Evolutionary conservation across 2,329 filamentous ascomycete species (phyloP).

Genomic region (Alternaria metachromatica): DNA sequence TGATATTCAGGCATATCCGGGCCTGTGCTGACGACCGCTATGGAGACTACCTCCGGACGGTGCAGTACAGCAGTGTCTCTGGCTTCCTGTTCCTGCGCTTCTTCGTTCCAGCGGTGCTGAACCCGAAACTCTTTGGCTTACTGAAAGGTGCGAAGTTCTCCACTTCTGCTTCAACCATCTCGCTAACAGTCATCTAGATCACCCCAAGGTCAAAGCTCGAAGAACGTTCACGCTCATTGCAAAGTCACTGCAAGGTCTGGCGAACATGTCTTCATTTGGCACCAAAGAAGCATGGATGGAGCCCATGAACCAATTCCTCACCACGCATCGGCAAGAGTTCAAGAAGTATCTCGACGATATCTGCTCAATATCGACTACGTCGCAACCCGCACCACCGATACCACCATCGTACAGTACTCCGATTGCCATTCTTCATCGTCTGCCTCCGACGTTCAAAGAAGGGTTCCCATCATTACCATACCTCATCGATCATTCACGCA

Average conservation of each 20-base stretch:
- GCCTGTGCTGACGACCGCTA: slow-evolving; percentile 94
- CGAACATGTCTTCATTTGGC: slow-evolving; percentile 89
- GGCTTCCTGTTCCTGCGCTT: slow-evolving; percentile 94
- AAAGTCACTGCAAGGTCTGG: slow-evolving; percentile 88
- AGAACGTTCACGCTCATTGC: slow-evolving; percentile 90
- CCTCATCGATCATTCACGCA: slow-evolving; percentile 85
- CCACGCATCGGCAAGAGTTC: slow-evolving; percentile 76
- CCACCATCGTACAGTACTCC: slow-evolving; percentile 92
- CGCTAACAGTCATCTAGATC: slow-evolving; percentile 60
- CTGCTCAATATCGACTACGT: slow-evolving; percentile 79
- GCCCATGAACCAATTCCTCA: slow-evolving; percentile 91
- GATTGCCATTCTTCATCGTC: slow-evolving; percentile 82
- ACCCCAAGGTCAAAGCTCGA: slow-evolving; percentile 81
- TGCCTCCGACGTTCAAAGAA: slow-evolving; percentile 82
- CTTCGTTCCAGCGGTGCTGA: slow-evolving; percentile 94
- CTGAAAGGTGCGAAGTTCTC: slow-evolving; percentile 64
- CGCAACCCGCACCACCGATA: slow-evolving; percentile 63
- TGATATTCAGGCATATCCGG: slow-evolving; percentile 88
- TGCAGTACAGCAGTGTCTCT: slow-evolving; percentile 91
- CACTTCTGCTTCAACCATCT: not conserved
- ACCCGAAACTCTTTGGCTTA: slow-evolving; percentile 90
- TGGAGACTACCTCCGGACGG: slow-evolving; percentile 87
- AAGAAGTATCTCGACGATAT: slow-evolving; percentile 87
- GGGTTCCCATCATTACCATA: slow-evolving; percentile 94
- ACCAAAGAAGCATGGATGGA: slow-evolving; percentile 99